Evolutionary conservation across 2,329 filamentous ascomycete species (phyloP), one percentile per base, ranked within the genome.

Genomic region (Aplosporella prunicola): DNA sequence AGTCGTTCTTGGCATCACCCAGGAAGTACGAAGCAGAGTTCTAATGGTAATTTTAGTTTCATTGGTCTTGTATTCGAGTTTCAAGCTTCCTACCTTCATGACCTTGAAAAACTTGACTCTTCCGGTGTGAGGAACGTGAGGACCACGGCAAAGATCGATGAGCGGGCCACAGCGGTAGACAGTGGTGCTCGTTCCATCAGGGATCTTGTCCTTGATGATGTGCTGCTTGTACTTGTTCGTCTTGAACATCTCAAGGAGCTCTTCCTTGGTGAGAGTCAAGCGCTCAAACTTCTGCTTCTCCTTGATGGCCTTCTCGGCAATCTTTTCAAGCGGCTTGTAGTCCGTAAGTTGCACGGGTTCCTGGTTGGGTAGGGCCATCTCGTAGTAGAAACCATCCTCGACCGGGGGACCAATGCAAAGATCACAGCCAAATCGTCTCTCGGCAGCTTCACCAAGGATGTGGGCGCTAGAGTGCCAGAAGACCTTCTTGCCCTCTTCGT

Each of bases 181-280:
- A 8, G 91, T 96, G 57, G 86, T 93, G 57, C 74, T 85, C 39
- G 86, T 88, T 50, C 86, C 87, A 50, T 94, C 86, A 25, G 80
- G 71, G 43, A 96, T 84, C 63, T 93, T 87, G 68, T 87, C 82
- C 51, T 86, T 81, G 66, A 98, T 96, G 62, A 96, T 93, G 61
- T 95, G 84, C 59, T 93, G 79, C 75, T 98, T 96, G 71, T 94
- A 96, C 61, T 91, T 91, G 73, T 93, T 95, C 72, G 93, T 93
- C 51, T 79, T 77, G 69, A 96, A 96, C 84, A 96, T 94, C 59
- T 94, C 86, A 35, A 91, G 75, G 34, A 96, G 72, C 48, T 96
- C 80, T 38, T 89, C 82, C 66, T 96, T 96, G 47, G 82, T 82
- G 55, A 95, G 75, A 46, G 82, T 82, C 32, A 96, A 69, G 42